Base-by-base conservation (phyloP, 768 basidiomycete genomes). In the Kwoniella bestiolae region DNA sequence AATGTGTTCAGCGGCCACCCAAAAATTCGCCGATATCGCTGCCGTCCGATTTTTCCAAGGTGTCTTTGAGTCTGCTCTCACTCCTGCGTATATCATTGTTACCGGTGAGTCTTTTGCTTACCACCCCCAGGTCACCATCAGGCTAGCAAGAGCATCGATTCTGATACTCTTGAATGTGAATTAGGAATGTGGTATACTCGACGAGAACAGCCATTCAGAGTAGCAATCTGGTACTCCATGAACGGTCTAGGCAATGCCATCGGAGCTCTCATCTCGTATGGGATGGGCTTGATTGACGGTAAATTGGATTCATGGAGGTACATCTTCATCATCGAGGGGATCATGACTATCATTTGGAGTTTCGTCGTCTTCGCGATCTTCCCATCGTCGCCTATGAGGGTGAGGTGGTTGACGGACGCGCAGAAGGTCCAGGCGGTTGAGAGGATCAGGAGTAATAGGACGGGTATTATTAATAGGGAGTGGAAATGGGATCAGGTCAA, bases 241-340 rank as follows among this genome's bases (percentile, higher is more conserved):
- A 82, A 83, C 60, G 82, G 82, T 0, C 9, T 81, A 4, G 82
- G 82, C 9, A 78, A 82, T 32, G 82, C 78, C 2, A 51, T 75
- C 28, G 81, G 82, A 25, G 82, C 82, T 1, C 69, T 83, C 3
- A 62, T 83, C 18, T 57, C 56, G 9, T 57, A 57, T 45, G 56
- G 56, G 4, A 57, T 57, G 56, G 56, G 56, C 14, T 18, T 57
- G 5, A 57, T 57, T 25, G 41, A 46, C 23, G 56, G 56, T 11
- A 41, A 41, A 28, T 14, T 57, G 38, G 56, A 57, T 18, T 41
- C 35, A 3, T 57, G 56, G 56, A 57, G 56, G 28, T 57, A 57
- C 38, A 57, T 57, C 56, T 57, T 57, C 38, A 38, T 57, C 34
- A 57, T 57, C 23, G 56, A 57, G 41, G 56, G 35, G 16, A 23